Conservation (phyloP, 306 rosid genomes). For the Ziziphus jujuba region DNA sequence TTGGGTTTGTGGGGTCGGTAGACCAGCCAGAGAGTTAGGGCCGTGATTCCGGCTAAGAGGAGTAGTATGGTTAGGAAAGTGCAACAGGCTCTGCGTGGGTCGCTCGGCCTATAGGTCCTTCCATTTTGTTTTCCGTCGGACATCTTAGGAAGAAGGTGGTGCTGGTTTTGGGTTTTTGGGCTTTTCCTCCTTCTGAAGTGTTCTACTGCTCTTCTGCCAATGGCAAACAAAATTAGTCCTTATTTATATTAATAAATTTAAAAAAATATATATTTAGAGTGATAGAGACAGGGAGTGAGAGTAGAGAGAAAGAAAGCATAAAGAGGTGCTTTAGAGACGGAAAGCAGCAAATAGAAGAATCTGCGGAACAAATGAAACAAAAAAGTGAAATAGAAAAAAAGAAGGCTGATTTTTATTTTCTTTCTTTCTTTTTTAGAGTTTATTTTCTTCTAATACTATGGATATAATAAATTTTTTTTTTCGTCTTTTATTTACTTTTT, state of each 20-base stretch:
- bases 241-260: too few species aligned
- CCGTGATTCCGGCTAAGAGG: constrained; percentile 50
- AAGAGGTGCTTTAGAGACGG: neutral
- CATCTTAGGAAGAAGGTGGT: constrained; percentile 14
- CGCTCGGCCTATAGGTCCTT: too few species aligned
- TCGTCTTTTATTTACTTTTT: too few species aligned
- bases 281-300: constrained; percentile 6
- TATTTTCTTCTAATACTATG: constrained; percentile 11
- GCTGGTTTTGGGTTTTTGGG: constrained; percentile 9
- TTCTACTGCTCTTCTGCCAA: constrained; percentile 25
- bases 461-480: too few species aligned
- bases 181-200: neutral
- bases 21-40: constrained; percentile 70
- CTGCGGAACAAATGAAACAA: constrained; percentile 28
- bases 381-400: constrained; percentile 9
- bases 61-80: constrained; percentile 55
- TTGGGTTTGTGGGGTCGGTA: constrained; percentile 72
- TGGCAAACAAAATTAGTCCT: constrained; percentile 6
- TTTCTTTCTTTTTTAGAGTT: constrained; percentile 5
- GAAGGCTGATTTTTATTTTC: constrained; percentile 8
- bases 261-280: too few species aligned
- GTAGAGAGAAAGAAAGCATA: constrained; percentile 5
- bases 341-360: constrained; percentile 23
- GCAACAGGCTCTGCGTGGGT: constrained; percentile 41
- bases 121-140: neutral